Evolutionary conservation across 345 rosid genomes (phyloP), one percentile per base, ranked within the genome.

Genomic region (Firmiana major): DNA sequence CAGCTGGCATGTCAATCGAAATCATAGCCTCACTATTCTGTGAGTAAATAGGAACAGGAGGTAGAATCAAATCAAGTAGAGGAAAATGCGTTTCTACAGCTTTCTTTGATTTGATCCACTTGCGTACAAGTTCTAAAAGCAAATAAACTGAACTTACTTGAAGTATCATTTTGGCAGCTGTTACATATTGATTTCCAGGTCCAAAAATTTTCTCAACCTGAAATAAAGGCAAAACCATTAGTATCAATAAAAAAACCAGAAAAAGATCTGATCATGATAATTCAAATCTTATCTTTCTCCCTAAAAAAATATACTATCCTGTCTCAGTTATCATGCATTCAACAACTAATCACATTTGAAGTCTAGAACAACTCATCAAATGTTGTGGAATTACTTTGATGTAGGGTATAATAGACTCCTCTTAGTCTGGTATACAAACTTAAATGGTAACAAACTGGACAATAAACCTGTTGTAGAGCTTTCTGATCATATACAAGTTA

Each of bases 1-100:
- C 99, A 74, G 98, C 99, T 62, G 98, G 99, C 99, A 96, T 93
- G 90, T 96, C 99, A 82, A 96, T 96, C 2, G 98, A 93, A 79
- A 96, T 82, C 99, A 96, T 92, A 80, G 98, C 99, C 85, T 93
- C 99, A 63, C 97, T 96, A 83, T 93, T 96, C 99, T 96, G 92
- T 48, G 34, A 42, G 55, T 60, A 55, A 40, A 76, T 7, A 74
- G 58, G 21, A 63, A 42, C 9, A 74, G 6, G 74, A 42, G 45
- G 48, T 22, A 64, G 9, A 38, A 71, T 19, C 45, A 64, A 78
- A 76, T 21, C 34, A 58, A 46, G 9, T 5, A 58, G 76, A 64
- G 28, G 13, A 57, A 71, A 26, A 7, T 57, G 42, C 48, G 48
- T 48, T 40, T 42, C 31, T 38, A 60, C 22, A 24, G 16, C n/a